Evolutionary conservation across 495 filamentous ascomycete genomes (phyloP).

Genomic region (Penicillium cataractarum): DNA sequence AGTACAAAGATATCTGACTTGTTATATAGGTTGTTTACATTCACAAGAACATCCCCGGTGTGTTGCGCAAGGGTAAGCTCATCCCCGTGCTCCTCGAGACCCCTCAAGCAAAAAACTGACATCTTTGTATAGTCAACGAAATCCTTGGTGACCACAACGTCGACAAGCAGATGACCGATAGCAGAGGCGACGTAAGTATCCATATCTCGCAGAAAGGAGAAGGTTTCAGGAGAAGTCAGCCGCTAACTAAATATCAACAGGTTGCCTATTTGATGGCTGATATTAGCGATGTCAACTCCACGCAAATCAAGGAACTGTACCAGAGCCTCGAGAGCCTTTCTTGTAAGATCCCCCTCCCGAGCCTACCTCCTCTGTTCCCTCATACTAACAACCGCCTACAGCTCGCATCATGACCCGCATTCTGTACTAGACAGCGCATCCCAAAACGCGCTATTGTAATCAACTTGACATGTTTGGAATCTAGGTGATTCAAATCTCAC

Average conservation of each 20-base stretch:
- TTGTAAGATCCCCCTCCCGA: constrained; percentile 60
- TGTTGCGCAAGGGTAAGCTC: constrained; percentile 72
- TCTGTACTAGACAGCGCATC: constrained; percentile 64
- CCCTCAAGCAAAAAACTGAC: constrained; percentile 4
- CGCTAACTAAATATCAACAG: constrained; percentile 40
- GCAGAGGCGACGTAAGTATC: constrained; percentile 75
- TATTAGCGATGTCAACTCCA: constrained; percentile 79
- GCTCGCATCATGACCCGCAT: constrained; percentile 86
- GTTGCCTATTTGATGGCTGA: constrained; percentile 98
- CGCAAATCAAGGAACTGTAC: constrained; percentile 83
- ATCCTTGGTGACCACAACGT: constrained; percentile 95
- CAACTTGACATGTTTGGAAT: constrained; percentile 28
- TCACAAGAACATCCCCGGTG: constrained; percentile 93
- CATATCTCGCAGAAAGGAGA: background rate
- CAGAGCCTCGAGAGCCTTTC: constrained; percentile 78
- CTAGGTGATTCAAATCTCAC: constrained; percentile 6
- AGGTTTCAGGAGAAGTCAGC: background rate
- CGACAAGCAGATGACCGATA: constrained; percentile 97
- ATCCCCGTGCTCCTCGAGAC: background rate
- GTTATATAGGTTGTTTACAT: constrained; percentile 78
- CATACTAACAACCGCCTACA: constrained; percentile 33
- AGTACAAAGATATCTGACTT: constrained; percentile 8
- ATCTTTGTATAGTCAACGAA: constrained; percentile 72
- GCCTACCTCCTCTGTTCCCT: constrained; percentile 8
- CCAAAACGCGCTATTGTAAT: constrained; percentile 22